Evolutionary conservation across 768 basidiomycete species (phyloP).

Genomic region (Grammothele lineata): DNA sequence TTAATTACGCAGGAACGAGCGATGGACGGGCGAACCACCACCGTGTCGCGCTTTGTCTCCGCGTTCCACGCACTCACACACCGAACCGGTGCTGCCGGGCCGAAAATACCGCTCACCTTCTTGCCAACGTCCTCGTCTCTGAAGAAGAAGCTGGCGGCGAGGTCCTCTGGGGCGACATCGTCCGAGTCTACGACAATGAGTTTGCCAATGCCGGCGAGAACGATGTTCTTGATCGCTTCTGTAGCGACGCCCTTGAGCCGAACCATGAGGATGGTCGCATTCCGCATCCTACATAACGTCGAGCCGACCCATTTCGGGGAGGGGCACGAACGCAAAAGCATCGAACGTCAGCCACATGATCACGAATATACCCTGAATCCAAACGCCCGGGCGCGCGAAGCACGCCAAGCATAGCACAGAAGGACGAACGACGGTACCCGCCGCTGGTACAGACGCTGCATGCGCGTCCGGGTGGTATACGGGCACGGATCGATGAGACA

Average conservation of each 20-base stretch:
- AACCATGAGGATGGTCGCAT: conserved; percentile 83
- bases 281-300: conserved; percentile 89
- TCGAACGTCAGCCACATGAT: neutral
- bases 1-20: too few relatives aligned
- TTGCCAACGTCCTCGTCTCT: conserved; percentile 89
- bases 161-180: conserved; percentile 75
- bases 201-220: conserved; percentile 91
- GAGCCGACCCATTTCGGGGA: too few relatives aligned
- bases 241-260: conserved; percentile 81
- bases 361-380: too few relatives aligned
- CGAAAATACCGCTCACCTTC: conserved; percentile 60
- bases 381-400: too few relatives aligned
- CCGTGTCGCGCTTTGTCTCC: too few relatives aligned
- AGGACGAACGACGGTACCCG: neutral
- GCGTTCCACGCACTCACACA: too few relatives aligned
- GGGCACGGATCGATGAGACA: too few relatives aligned
- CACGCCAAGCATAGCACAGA: conserved; percentile 3
- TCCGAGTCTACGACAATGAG: conserved; percentile 80
- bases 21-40: too few relatives aligned
- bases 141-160: conserved; percentile 91
- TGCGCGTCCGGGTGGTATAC: too few relatives aligned
- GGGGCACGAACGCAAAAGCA: too few relatives aligned
- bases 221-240: conserved; percentile 96
- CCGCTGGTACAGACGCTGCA: too few relatives aligned
- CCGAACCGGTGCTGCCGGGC: too few relatives aligned